These are phyloP conservation scores for Vanilla planifolia DNA, from an alignment of 106 monocot genomes.

Conservation along the genomic window DNA sequence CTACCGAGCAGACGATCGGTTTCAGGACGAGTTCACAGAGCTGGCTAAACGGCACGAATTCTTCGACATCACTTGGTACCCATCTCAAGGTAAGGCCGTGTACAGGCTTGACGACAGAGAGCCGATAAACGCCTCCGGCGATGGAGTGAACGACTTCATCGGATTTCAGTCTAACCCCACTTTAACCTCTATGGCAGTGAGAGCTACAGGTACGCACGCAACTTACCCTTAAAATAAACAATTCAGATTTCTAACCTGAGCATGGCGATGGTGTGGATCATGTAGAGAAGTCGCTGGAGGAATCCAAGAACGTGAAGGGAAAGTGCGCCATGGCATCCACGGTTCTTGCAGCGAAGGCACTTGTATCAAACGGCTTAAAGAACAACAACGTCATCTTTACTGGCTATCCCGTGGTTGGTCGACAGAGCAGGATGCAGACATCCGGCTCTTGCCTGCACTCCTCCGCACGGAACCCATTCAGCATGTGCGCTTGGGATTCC, in stretches of 20 bases:
- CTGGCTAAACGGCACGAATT: conserved; percentile 52
- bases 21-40: conserved; percentile 51
- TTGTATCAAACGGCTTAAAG: conserved; percentile 47
- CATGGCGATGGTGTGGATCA: too few species aligned
- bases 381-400: conserved; percentile 42
- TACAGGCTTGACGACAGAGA: conserved; percentile 57
- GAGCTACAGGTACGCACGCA: conserved; percentile 35
- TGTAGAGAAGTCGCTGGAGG: conserved; percentile 42
- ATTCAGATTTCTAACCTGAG: too few species aligned
- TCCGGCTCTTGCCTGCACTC: conserved; percentile 71
- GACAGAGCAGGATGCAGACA: conserved; percentile 73
- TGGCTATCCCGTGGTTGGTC: conserved; percentile 71
- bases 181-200: conserved; percentile 17
- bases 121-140: conserved; percentile 46
- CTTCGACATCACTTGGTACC: conserved; percentile 75
- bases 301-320: conserved; percentile 32
- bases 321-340: conserved; percentile 43
- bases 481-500: conserved; percentile 73
- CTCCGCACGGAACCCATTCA: conserved; percentile 14
- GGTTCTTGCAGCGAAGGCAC: conserved; percentile 27
- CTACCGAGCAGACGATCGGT: conserved; percentile 26
- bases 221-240: too few species aligned
- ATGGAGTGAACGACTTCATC: conserved; percentile 67
- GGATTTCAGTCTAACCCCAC: conserved; percentile 50
- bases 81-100: conserved; percentile 47